Evolutionary conservation across 495 filamentous ascomycete genomes (phyloP), one percentile per base, ranked within the genome.

Genomic region (Aspergillus ostianus): DNA sequence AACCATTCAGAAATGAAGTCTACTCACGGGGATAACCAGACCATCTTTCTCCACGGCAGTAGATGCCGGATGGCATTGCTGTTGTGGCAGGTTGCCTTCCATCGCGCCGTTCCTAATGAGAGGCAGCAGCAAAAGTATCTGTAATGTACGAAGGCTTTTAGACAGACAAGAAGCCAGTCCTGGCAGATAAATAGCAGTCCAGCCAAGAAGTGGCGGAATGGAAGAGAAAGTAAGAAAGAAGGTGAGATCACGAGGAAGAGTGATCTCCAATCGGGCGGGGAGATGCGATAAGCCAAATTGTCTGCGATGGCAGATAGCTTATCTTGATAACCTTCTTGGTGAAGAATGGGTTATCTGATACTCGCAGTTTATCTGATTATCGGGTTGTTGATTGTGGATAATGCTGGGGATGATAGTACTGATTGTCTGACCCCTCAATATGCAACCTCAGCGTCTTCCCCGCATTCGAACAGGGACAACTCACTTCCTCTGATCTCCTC

Each of bases 11-110:
- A 26, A 4, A 26, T 26, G 23, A 26, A 32, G 30, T 30, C 45
- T 49, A 72, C 73, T 68, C 78, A 90, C 88, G 18, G 89, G 87
- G 68, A 91, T 92, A 59, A 84, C 73, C 21, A 91, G 79, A 44
- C 84, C 84, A 53, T 90, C 85, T 56, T 82, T 81, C 44, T 84
- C 79, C 15, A 91, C 87, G 8, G 83, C 88, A 9, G 83, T 80
- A 23, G 68, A 67, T 10, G 64, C 59, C 7, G 70, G 67, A 26
- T 56, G 59, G 26, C 51, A 65, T 21, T 63, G 48, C 47, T 66
- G 64, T 36, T 57, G 51, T 47, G 65, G 60, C 49, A 63, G 45
- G 54, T 66, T 67, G 56, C 61, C 64, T 59, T 61, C 62, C 66
- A 66, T 69, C 12, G 21, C 30, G 49, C 30, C 12, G 13, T 9